Conservation (phyloP, 2,329 filamentous ascomycete species). For the Tolypocladium paradoxum region DNA sequence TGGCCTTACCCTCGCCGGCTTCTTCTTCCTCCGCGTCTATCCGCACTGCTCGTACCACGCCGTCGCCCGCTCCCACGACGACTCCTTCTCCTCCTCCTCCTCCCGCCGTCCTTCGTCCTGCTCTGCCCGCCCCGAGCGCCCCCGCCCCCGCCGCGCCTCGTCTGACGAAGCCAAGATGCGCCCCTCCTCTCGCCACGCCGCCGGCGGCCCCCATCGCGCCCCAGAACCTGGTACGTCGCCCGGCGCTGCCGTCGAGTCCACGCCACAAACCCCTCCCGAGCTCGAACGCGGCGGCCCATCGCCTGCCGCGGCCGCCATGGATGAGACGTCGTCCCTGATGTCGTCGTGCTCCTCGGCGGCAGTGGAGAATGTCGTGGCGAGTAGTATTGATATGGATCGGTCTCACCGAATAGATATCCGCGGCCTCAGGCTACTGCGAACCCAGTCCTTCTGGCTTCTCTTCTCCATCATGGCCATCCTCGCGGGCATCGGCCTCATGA, state of each 20-base stretch:
- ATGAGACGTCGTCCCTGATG: conserved; percentile 76
- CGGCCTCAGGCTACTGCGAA: conserved; percentile 62
- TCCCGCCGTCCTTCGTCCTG: neutral
- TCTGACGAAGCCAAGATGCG: neutral
- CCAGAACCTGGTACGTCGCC: conserved; percentile 57
- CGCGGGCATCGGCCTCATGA: conserved; percentile 92
- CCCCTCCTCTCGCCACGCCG: neutral
- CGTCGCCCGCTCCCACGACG: conserved; percentile 27
- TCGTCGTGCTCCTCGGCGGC: conserved; percentile 49
- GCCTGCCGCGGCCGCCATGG: conserved; percentile 30
- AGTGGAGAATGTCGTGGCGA: conserved; percentile 41
- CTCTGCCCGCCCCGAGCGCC: neutral
- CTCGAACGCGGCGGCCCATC: neutral
- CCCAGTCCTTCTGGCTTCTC: conserved; percentile 79
- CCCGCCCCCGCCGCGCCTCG: neutral
- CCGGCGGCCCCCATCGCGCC: conserved; percentile 19
- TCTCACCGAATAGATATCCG: conserved; percentile 84
- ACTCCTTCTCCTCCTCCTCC: too few species aligned
- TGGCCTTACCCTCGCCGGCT: conserved; percentile 60
- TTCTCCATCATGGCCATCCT: conserved; percentile 83
- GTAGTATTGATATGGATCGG: conserved; percentile 59
- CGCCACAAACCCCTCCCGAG: neutral
- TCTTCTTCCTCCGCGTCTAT: conserved; percentile 76
- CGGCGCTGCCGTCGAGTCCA: conserved; percentile 1
- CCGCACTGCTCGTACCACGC: conserved; percentile 44